Evolutionary conservation across 108 stramenopile genomes (phyloP).

Genomic region (Discostella stelligeroides): DNA sequence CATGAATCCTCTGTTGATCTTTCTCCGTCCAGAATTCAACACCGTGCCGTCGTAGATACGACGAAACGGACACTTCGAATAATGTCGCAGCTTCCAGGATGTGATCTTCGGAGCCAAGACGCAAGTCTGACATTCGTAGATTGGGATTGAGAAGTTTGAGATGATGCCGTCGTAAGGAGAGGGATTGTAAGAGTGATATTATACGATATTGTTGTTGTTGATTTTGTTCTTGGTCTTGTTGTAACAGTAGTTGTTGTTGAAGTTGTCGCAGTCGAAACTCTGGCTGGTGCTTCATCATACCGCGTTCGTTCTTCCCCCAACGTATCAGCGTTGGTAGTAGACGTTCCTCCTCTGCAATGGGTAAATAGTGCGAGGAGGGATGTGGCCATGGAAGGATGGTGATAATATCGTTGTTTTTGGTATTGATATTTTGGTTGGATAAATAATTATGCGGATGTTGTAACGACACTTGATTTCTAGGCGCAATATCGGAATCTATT

Average conservation of each 20-base stretch:
- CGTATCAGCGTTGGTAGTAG: slow-evolving; percentile 48
- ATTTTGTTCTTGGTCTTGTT: no score
- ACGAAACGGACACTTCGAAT: slow-evolving; percentile 62
- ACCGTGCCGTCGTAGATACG: slow-evolving; percentile 36
- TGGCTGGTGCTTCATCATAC: slow-evolving; percentile 73
- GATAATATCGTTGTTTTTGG: not conserved
- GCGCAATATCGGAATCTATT: not conserved
- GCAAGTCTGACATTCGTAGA: slow-evolving; percentile 39
- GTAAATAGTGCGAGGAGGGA: slow-evolving; percentile 32
- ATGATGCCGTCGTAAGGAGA: slow-evolving; percentile 71
- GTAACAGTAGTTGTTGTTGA: no score
- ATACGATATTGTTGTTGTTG: no score
- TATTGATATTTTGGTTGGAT: no score
- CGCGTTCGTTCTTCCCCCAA: slow-evolving; percentile 60
- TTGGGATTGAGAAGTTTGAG: slow-evolving; percentile 62
- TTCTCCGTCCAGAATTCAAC: slow-evolving; percentile 62
- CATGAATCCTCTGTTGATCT: slow-evolving; percentile 44
- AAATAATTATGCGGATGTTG: no score
- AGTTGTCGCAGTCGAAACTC: slow-evolving; percentile 50
- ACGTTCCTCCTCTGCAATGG: slow-evolving; percentile 32
- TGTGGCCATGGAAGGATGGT: slow-evolving; percentile 29
- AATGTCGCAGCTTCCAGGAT: slow-evolving; percentile 52
- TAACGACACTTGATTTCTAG: no score
- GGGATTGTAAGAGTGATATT: slow-evolving; percentile 50
- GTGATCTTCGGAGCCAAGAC: slow-evolving; percentile 50